Evolutionary conservation across 345 rosid genomes (phyloP).

Genomic region (Sonneratia alba): DNA sequence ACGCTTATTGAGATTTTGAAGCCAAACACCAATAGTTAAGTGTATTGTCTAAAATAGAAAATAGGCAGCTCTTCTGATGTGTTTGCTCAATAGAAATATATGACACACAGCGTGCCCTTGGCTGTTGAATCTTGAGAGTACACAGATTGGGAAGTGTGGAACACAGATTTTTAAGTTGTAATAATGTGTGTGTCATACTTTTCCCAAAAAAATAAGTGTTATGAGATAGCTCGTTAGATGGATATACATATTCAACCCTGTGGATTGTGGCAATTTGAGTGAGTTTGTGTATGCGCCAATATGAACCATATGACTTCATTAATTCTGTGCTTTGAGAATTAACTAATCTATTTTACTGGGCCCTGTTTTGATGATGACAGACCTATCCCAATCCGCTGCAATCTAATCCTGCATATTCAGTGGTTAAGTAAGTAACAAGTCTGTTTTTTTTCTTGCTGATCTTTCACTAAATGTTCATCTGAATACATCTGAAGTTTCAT

Average conservation of each 20-base stretch:
- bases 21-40: not conserved
- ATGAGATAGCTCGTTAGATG: not conserved
- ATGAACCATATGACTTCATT: not conserved
- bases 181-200: not conserved
- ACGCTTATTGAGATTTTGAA: too few species aligned
- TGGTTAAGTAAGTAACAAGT: conserved; percentile 56
- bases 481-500: not conserved
- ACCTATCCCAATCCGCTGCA: conserved; percentile 65
- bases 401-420: conserved; percentile 78
- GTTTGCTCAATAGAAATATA: not conserved
- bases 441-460: not conserved
- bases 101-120: not conserved
- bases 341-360: not conserved
- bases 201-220: not conserved
- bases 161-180: not conserved
- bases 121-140: not conserved
- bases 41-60: not conserved
- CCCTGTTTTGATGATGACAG: conserved; percentile 21
- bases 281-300: not conserved
- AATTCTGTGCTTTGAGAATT: not conserved
- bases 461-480: not conserved
- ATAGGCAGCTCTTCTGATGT: not conserved
- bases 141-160: conserved; percentile 1
- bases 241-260: too few species aligned
- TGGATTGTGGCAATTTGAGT: too few species aligned